Base-by-base conservation (phyloP, 805 yeast genomes). In the Nakazawaea ambrosiae region DNA sequence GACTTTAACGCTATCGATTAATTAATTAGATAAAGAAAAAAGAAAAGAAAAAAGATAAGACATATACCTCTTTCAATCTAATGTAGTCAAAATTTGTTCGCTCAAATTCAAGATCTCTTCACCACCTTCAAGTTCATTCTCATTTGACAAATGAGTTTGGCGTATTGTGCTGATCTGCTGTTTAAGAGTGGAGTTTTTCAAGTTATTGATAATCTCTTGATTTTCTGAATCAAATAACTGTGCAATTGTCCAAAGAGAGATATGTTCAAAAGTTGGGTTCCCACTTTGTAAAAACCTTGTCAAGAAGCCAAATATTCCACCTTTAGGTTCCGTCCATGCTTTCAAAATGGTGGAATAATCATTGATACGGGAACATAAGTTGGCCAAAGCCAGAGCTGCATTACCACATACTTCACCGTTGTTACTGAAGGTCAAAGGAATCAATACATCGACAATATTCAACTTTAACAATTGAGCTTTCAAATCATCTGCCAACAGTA, bases 401-500 rank as follows among this genome's bases (percentile, higher is more conserved):
- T 92, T 92, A 40, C 98, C 98, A 58, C 96, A 92, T 14, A 92
- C 97, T 61, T 94, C 98, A 42, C 88, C 83, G 56, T 88, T 88
- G 39, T 73, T 73, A 30, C 94, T 83, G 49, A 75, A 78, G 2
- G 97, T 92, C 57, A 92, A 73, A 25, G 98, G 98, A 41, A 92
- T 80, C 45, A 92, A 71, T 26, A 88, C 96, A 49, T 84, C 88
- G 44, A 88, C 73, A 31, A 92, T 79, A 37, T 89, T 90, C 48
- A 88, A 71, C 43, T 85, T 83, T 48, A 92, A 74, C 50, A 92
- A 68, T 51, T 82, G 82, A 36, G 81, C 74, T 62, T 90, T 92
- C 49, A 94, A 74, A 56, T 88, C 96, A 62, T 92, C 98, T 17
- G 97, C 96, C 35, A 92, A 67, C 0, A 98, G 98, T 46, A 92